phyloP scores from a whole-genome alignment of 2,329 filamentous ascomycete genomes.

The Colletotrichum sp. region DNA sequence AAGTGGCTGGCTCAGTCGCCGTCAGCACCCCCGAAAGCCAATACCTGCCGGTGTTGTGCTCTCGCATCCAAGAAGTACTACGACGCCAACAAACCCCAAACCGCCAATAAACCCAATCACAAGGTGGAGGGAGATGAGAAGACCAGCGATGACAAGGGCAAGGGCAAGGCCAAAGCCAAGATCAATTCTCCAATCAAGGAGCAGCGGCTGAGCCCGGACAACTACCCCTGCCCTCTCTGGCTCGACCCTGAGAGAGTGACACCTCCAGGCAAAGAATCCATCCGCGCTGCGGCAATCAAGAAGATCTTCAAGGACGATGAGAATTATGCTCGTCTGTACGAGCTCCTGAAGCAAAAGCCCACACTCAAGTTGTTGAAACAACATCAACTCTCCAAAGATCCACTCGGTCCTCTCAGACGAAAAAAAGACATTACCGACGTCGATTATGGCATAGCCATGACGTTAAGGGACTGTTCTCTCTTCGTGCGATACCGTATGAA shows the following conservation, averaged over 20 bases:
- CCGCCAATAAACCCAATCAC: neutral
- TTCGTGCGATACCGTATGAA: conserved; percentile 56
- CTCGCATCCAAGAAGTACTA: conserved; percentile 46
- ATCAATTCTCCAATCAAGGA: neutral
- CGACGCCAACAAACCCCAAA: neutral
- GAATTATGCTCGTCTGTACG: neutral
- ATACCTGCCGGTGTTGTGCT: conserved; percentile 78
- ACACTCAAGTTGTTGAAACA: neutral
- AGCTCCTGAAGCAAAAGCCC: neutral
- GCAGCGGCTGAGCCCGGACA: neutral
- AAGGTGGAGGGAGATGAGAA: neutral
- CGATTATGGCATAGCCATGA: conserved; percentile 75
- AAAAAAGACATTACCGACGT: conserved; percentile 37
- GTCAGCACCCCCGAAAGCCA: conserved; percentile 66
- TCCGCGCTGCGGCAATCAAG: neutral
- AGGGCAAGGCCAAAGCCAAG: conserved; percentile 9
- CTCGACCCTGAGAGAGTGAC: conserved; percentile 4
- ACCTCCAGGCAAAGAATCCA: neutral
- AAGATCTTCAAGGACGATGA: conserved; percentile 3
- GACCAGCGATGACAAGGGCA: conserved; percentile 10
- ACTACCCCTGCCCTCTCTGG: conserved; percentile 19
- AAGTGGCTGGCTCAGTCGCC: conserved; percentile 85
- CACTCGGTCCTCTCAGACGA: conserved; percentile 46
- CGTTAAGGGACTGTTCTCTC: conserved; percentile 78
- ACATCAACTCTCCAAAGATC: conserved; percentile 47